Percentiles rank a stretch among this genome's conserved stretches.
phyloP scores from a whole-genome alignment of 2,329 filamentous ascomycete species.

The Ceratocystis ficicola region DNA sequence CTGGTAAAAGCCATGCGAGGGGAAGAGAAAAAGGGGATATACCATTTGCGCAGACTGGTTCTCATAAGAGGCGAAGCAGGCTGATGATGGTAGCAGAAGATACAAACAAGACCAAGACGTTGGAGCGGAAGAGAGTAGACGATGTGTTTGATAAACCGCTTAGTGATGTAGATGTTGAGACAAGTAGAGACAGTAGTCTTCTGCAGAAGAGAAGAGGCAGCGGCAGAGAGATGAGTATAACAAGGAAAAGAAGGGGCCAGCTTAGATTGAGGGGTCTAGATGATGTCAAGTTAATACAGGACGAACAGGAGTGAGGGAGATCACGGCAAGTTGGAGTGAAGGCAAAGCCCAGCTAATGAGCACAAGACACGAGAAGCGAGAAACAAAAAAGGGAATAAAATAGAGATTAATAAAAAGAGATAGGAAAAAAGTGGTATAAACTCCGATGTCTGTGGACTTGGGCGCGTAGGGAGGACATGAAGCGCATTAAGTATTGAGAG shows the following conservation, averaged over 20 bases:
- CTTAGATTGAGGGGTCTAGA: not conserved
- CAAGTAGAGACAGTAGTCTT: too few species aligned
- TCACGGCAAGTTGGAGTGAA: not conserved
- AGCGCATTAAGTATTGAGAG: slow-evolving; percentile 4
- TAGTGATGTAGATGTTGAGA: too few species aligned
- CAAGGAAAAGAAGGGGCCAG: too few species aligned
- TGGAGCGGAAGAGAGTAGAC: not conserved
- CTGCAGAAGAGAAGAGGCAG: too few species aligned
- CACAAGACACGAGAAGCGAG: too few species aligned
- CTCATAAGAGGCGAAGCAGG: slow-evolving; percentile 16
- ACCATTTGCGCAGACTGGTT: slow-evolving; percentile 12
- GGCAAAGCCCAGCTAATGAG: too few species aligned
- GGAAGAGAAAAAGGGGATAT: not conserved
- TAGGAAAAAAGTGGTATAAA: not conserved
- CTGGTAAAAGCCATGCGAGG: not conserved
- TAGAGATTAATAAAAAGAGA: not conserved
- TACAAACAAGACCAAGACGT: too few species aligned
- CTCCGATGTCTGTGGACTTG: not conserved
- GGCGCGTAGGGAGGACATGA: not conserved
- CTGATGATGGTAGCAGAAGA: not conserved
- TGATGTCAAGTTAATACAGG: not conserved
- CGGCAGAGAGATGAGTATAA: too few species aligned
- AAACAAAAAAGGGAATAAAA: not conserved
- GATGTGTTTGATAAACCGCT: not conserved
- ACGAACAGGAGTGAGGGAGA: not conserved